Conservation (phyloP, 2,329 filamentous ascomycete species). For the Dactylellina cionopaga region DNA sequence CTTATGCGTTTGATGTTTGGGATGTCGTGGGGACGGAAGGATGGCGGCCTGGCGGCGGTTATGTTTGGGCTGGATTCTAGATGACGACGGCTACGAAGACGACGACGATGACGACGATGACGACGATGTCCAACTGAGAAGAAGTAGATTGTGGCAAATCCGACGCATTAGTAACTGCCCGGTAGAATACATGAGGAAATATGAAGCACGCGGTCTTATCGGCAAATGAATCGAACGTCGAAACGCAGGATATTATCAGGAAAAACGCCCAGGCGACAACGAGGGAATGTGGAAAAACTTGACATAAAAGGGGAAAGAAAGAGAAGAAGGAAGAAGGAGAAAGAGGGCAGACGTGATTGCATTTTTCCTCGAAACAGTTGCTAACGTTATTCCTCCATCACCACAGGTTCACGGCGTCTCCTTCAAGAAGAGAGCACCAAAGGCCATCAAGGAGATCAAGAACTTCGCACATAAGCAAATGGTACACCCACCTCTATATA, state of each 20-base stretch:
- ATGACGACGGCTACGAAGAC: not conserved
- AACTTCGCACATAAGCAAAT: constrained; percentile 91
- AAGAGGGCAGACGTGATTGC: too few species aligned
- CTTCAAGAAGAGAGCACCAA: constrained; percentile 99
- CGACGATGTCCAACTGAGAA: not conserved
- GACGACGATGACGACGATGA: not conserved
- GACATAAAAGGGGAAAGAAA: not conserved
- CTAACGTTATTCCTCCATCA: constrained; percentile 55
- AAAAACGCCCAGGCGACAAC: too few species aligned
- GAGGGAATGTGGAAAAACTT: not conserved
- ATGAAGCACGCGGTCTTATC: too few species aligned
- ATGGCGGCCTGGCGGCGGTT: not conserved
- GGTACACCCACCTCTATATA: constrained; percentile 71
- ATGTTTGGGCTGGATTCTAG: too few species aligned
- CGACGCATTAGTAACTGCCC: too few species aligned
- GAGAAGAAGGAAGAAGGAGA: not conserved
- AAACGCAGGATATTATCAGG: too few species aligned
- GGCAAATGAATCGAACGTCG: too few species aligned
- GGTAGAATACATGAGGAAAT: too few species aligned
- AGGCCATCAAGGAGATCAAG: constrained; percentile 99
- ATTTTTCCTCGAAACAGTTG: constrained; percentile 58
- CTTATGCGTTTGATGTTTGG: constrained; percentile 47
- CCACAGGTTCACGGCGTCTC: constrained; percentile 89
- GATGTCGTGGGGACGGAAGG: too few species aligned
- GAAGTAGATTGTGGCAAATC: too few species aligned